Evolutionary conservation across 2,329 filamentous ascomycete species (phyloP).

Genomic region (Orbilia oligospora): DNA sequence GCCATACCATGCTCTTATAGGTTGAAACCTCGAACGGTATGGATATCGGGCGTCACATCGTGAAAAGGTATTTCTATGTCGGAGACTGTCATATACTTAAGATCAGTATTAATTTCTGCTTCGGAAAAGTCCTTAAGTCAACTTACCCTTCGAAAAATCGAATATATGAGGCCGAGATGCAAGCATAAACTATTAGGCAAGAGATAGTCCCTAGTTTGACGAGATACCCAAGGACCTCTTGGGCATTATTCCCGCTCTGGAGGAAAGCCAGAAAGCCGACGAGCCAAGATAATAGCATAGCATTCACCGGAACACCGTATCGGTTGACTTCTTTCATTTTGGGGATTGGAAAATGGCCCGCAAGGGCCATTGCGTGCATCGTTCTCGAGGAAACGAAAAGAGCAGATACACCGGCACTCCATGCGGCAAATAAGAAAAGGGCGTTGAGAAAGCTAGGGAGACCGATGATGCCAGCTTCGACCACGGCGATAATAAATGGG

Average conservation of each 20-base stretch:
- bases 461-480: constrained; percentile 66
- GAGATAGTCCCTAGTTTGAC: constrained; percentile 55
- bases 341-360: constrained; percentile 67
- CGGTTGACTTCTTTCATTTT: constrained; percentile 65
- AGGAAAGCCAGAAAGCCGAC: constrained; percentile 67
- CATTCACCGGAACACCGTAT: constrained; percentile 67
- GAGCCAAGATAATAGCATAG: constrained; percentile 66
- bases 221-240: constrained; percentile 57
- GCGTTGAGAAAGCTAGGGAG: constrained; percentile 69
- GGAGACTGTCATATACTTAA: constrained; percentile 13
- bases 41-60: constrained; percentile 63
- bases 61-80: constrained; percentile 55
- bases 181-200: constrained; percentile 53
- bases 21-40: constrained; percentile 65
- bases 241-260: constrained; percentile 64
- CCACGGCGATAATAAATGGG: constrained; percentile 67
- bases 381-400: constrained; percentile 68
- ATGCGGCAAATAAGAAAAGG: constrained; percentile 69
- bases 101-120: neutral
- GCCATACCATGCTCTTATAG: constrained; percentile 64
- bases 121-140: neutral
- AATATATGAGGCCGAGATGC: constrained; percentile 54
- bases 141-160: constrained; percentile 58
- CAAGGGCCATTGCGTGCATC: constrained; percentile 68
- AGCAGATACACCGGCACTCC: constrained; percentile 68